Base-by-base conservation (phyloP, 2,329 filamentous ascomycete species). In the Xylariaceae sp. region DNA sequence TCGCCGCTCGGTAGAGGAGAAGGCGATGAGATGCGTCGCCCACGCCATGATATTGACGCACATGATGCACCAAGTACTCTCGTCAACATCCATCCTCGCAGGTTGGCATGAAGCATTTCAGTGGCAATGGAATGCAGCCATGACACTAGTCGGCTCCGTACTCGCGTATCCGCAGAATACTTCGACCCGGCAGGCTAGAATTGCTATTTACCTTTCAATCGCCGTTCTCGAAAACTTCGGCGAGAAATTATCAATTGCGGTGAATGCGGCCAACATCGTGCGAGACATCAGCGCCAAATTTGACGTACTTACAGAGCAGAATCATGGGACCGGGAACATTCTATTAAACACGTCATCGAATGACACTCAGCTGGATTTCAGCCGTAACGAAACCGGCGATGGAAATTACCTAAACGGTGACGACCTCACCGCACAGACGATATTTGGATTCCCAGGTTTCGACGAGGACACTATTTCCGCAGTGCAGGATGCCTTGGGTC, bases 91-190 rank as follows among this genome's bases (percentile, higher is more conserved):
- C 12, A 62, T 75, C 20, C 57, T 76, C 0, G 57, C 57, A 10
- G 72, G 73, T 7, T 74, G 70, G 71, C 66, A 72, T 48, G 70
- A 74, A 47, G 65, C 68, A 0, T 77, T 74, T 45, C 71, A 74
- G 20, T 77, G 71, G 66, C 75, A 77, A 59, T 77, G 75, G 73
- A 73, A 76, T 54, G 72, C 74, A 1, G 51, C 57, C 18, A 56
- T 62, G 49, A 56, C 57, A 9, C 43, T 61, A 1, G 40, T 54
- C n/a, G 59, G 56, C 2, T 61, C 50, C 29, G 44, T 56, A 5
- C 50, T 61, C 7, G 40, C 55, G 23, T 57, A 58, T 40, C 52
- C 57, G 10, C 41, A 45, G 3, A 44, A 37, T 3, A 46, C 54
- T 14, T 20, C 49, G 18, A 44, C 40, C 18, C 53, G 5, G 18